A percentile compares a stretch with the other conserved stretches of the same genome.
Conservation (phyloP, 805 yeast genomes). For the Phaffomyces opuntiae region DNA sequence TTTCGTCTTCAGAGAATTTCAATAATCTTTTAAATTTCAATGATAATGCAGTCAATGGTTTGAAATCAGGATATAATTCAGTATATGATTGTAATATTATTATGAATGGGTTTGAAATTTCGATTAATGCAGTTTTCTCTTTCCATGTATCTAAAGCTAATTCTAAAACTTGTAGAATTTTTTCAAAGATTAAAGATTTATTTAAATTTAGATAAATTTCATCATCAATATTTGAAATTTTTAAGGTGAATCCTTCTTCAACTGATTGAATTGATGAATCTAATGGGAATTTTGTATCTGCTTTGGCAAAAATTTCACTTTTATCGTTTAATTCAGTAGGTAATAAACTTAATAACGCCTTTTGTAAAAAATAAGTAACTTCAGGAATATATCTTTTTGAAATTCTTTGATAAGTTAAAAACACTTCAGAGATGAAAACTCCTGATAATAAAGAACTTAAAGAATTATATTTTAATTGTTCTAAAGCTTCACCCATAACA, state of each 20-base stretch:
- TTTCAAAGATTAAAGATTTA: conserved; percentile 21
- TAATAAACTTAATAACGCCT: conserved; percentile 40
- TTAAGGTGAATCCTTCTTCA: conserved; percentile 6
- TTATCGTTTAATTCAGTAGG: conserved; percentile 21
- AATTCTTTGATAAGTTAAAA: conserved; percentile 67
- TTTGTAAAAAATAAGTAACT: conserved; percentile 50
- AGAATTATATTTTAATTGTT: conserved; percentile 37
- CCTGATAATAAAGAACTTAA: conserved; percentile 48
- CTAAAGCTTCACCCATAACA: conserved; percentile 63
- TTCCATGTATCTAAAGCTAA: conserved; percentile 43
- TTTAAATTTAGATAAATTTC: conserved; percentile 23
- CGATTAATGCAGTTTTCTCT: conserved; percentile 54
- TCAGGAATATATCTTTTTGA: conserved; percentile 85
- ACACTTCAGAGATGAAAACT: conserved; percentile 54
- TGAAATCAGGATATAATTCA: conserved; percentile 29
- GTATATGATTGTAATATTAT: conserved; percentile 34
- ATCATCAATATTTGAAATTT: conserved; percentile 17
- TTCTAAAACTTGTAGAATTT: conserved; percentile 26
- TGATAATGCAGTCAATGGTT: conserved; percentile 27
- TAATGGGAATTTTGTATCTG: conserved; percentile 21
- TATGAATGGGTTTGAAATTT: conserved; percentile 45
- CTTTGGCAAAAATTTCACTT: conserved; percentile 4
- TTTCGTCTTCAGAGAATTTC: conserved; percentile 41
- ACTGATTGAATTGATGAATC: conserved; percentile 6
- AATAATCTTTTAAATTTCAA: conserved; percentile 42